A percentile compares a stretch with the other conserved stretches of the same genome.
Evolutionary conservation across 2,329 filamentous ascomycete species (phyloP).

Genomic region (Phialophora macrospora): DNA sequence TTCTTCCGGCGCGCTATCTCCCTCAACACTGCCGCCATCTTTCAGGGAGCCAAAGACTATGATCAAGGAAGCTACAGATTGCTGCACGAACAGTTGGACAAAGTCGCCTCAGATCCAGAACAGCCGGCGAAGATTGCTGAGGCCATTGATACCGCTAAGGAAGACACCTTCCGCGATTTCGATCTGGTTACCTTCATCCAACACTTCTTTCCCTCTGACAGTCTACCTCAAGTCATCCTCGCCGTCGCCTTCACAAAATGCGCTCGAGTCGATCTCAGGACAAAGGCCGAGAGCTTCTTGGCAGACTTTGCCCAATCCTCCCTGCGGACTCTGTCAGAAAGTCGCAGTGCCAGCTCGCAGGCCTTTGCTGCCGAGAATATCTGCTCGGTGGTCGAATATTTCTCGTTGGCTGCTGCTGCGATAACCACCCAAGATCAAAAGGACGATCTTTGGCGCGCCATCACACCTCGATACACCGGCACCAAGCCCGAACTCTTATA

Average conservation of each 20-base stretch:
- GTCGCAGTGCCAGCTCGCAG: slow-evolving; percentile 18
- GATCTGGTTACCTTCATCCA: slow-evolving; percentile 95
- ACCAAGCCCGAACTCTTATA: slow-evolving; percentile 47
- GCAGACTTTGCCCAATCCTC: slow-evolving; percentile 25
- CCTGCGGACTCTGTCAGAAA: slow-evolving; percentile 29
- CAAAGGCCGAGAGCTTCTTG: slow-evolving; percentile 63
- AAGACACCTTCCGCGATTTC: slow-evolving; percentile 94
- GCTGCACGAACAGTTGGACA: slow-evolving; percentile 80
- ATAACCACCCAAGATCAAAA: slow-evolving; percentile 28
- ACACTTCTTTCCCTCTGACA: slow-evolving; percentile 85
- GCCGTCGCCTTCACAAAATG: slow-evolving; percentile 85
- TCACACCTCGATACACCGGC: slow-evolving; percentile 28
- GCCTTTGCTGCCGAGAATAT: slow-evolving; percentile 29
- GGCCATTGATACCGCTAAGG: slow-evolving; percentile 85
- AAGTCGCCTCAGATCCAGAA: slow-evolving; percentile 77
- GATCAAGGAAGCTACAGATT: slow-evolving; percentile 84
- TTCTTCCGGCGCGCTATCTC: slow-evolving; percentile 92
- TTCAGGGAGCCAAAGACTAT: slow-evolving; percentile 70
- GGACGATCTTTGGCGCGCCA: slow-evolving; percentile 30
- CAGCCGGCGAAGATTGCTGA: slow-evolving; percentile 92
- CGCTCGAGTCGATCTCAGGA: slow-evolving; percentile 79
- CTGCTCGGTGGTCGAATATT: slow-evolving; percentile 36
- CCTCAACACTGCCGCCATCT: slow-evolving; percentile 89
- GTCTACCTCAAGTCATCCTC: slow-evolving; percentile 82
- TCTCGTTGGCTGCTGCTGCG: slow-evolving; percentile 28